These are phyloP conservation scores for Alternaria gaisen DNA, from an alignment of 2,329 filamentous ascomycete species.

Conservation along the genomic window DNA sequence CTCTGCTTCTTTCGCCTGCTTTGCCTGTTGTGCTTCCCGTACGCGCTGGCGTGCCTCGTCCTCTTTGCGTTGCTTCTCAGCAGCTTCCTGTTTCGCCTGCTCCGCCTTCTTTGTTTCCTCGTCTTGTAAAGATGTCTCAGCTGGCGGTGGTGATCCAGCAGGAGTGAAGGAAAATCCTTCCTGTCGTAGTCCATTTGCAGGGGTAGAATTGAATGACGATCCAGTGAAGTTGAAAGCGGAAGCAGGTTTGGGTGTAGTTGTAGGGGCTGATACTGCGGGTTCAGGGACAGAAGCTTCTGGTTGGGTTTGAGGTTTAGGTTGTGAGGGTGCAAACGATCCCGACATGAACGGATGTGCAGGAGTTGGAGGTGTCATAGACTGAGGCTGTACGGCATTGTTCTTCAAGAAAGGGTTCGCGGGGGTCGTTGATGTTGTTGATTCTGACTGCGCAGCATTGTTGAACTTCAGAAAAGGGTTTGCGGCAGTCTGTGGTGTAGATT, in stretches of 20 bases:
- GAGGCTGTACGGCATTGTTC: background rate
- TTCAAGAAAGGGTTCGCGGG: conserved; percentile 11
- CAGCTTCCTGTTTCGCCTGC: conserved; percentile 23
- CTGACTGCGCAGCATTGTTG: background rate
- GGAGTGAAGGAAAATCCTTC: conserved; percentile 25
- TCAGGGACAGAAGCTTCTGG: background rate
- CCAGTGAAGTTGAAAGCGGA: conserved; percentile 16
- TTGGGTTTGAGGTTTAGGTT: conserved; percentile 3
- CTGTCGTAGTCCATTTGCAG: conserved; percentile 7
- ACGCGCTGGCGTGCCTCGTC: conserved; percentile 23
- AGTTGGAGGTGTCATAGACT: background rate
- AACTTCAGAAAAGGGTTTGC: conserved; percentile 20
- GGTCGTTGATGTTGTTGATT: background rate
- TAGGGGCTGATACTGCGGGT: conserved; percentile 5
- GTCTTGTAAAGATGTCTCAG: conserved; percentile 18
- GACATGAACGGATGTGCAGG: conserved; percentile 13
- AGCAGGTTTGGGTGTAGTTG: conserved; percentile 12
- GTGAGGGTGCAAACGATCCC: background rate
- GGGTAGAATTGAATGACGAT: background rate
- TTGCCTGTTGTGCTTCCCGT: conserved; percentile 21
- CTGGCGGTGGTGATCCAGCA: conserved; percentile 21
- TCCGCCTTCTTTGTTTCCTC: conserved; percentile 11
- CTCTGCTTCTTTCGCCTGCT: conserved; percentile 26
- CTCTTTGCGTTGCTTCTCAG: conserved; percentile 18
- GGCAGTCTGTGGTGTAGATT: conserved; percentile 2